Evolutionary conservation across 2,329 filamentous ascomycete species (phyloP).

Genomic region (Pestalotiopsis fici): DNA sequence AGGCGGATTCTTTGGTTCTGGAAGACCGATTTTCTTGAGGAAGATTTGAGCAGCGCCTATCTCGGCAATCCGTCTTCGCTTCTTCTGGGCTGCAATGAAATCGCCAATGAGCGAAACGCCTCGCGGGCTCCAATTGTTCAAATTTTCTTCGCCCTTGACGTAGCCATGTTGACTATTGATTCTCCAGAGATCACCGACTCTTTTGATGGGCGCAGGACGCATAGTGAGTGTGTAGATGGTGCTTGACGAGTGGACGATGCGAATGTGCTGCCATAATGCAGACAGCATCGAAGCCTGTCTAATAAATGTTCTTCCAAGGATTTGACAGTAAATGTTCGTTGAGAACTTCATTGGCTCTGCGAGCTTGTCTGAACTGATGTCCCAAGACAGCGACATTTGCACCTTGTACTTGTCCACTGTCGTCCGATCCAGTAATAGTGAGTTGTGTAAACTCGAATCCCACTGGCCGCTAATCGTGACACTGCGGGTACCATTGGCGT

Average conservation of each 20-base stretch:
- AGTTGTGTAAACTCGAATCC: conserved; percentile 93
- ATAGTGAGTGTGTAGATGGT: conserved; percentile 85
- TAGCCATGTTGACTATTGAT: conserved; percentile 96
- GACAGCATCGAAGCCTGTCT: conserved; percentile 86
- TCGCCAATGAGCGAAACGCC: conserved; percentile 91
- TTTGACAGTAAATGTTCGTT: conserved; percentile 78
- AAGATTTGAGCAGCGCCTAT: conserved; percentile 74
- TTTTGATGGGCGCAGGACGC: conserved; percentile 85
- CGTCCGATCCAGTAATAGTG: conserved; percentile 87
- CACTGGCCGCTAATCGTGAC: conserved; percentile 89
- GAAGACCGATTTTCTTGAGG: conserved; percentile 58
- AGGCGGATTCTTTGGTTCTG: conserved; percentile 38
- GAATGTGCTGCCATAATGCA: conserved; percentile 79
- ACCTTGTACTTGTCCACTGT: conserved; percentile 93
- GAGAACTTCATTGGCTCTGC: conserved; percentile 88
- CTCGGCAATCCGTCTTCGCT: conserved; percentile 73
- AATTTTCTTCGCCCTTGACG: conserved; percentile 89
- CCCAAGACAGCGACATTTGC: conserved; percentile 85
- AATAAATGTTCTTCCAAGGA: conserved; percentile 80
- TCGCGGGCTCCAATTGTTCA: conserved; percentile 83
- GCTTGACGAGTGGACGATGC: conserved; percentile 84
- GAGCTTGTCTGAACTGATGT: conserved; percentile 79
- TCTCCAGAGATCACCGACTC: conserved; percentile 90
- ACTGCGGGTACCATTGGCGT: conserved; percentile 86
- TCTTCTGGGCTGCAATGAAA: conserved; percentile 75